phyloP scores from a whole-genome alignment of 2,329 filamentous ascomycete species.

The Byssothecium circinans region DNA sequence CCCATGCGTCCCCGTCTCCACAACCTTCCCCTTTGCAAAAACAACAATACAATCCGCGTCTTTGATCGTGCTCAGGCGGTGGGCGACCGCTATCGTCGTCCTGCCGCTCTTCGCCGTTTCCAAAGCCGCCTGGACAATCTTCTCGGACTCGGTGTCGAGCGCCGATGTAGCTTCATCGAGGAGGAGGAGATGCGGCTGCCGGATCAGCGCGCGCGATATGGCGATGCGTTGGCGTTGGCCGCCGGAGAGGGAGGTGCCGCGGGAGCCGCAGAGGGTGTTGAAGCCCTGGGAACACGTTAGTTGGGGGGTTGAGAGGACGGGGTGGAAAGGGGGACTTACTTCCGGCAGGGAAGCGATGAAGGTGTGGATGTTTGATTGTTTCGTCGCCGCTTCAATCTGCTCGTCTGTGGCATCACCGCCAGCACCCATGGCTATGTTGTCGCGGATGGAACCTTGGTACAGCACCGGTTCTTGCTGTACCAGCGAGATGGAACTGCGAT shows the following conservation, averaged over 20 bases:
- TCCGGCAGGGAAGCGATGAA: conserved; percentile 52
- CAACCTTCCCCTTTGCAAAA: conserved; percentile 81
- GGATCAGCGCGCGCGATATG: conserved; percentile 85
- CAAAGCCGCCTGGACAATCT: conserved; percentile 76
- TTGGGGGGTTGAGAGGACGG: background rate
- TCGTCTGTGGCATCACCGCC: conserved; percentile 70
- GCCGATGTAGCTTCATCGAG: conserved; percentile 42
- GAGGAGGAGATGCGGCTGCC: conserved; percentile 80
- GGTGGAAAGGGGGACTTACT: conserved; percentile 45
- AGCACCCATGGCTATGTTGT: conserved; percentile 78
- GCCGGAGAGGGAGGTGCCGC: conserved; percentile 54
- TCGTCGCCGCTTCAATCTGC: conserved; percentile 74
- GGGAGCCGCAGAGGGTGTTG: conserved; percentile 34
- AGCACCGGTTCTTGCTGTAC: conserved; percentile 94
- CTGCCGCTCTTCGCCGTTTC: conserved; percentile 81
- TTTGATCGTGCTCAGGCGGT: conserved; percentile 88
- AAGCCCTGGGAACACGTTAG: conserved; percentile 48
- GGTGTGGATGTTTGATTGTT: conserved; percentile 55
- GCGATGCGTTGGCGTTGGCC: conserved; percentile 95
- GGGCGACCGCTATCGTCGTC: conserved; percentile 93
- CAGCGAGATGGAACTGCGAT: conserved; percentile 79
- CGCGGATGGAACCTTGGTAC: conserved; percentile 87
- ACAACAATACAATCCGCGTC: conserved; percentile 94
- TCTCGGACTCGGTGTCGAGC: conserved; percentile 55
- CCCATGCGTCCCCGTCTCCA: conserved; percentile 70